Conservation (phyloP, 805 yeast species). For the Pichia insulana region DNA sequence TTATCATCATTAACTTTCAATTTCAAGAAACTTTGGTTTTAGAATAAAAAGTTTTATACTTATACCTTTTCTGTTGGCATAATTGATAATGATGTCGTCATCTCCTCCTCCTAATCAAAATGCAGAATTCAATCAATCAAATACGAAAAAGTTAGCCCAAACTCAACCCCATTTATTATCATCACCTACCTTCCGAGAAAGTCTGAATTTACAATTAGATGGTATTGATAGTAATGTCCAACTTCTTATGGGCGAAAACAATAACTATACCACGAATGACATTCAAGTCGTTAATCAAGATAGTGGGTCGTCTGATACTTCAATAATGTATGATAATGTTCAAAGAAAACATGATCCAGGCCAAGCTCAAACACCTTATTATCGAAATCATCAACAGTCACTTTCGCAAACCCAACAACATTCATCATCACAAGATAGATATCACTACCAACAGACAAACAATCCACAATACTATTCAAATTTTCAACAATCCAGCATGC, state of each 20-base stretch:
- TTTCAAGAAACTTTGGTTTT: too few species aligned
- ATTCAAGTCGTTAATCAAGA: slow-evolving; percentile 1
- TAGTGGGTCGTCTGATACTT: slow-evolving; percentile 1
- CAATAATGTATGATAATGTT: slow-evolving; percentile 2
- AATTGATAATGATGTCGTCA: slow-evolving; percentile 27
- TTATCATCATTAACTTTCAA: too few species aligned
- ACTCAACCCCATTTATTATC: slow-evolving; percentile 17
- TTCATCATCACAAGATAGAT: not conserved
- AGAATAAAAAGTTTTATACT: not conserved
- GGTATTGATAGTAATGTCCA: slow-evolving; percentile 11
- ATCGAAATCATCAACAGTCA: slow-evolving; percentile 3
- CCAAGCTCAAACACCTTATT: slow-evolving; percentile 2
- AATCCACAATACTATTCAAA: not conserved
- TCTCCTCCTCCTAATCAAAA: slow-evolving; percentile 26
- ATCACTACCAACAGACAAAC: not conserved
- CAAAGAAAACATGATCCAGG: not conserved
- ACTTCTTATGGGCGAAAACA: not conserved
- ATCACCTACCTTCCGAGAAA: slow-evolving; percentile 18
- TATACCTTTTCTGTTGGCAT: not conserved
- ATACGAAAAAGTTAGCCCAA: slow-evolving; percentile 8
- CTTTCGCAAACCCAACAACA: slow-evolving; percentile 6
- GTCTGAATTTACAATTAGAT: slow-evolving; percentile 16
- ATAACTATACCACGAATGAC: slow-evolving; percentile 7
- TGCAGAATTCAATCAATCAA: slow-evolving; percentile 13
- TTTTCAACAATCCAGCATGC: not conserved